These are phyloP conservation scores for Ceratocystis lukuohia DNA, from an alignment of 2,329 filamentous ascomycete species.

Conservation along the genomic window DNA sequence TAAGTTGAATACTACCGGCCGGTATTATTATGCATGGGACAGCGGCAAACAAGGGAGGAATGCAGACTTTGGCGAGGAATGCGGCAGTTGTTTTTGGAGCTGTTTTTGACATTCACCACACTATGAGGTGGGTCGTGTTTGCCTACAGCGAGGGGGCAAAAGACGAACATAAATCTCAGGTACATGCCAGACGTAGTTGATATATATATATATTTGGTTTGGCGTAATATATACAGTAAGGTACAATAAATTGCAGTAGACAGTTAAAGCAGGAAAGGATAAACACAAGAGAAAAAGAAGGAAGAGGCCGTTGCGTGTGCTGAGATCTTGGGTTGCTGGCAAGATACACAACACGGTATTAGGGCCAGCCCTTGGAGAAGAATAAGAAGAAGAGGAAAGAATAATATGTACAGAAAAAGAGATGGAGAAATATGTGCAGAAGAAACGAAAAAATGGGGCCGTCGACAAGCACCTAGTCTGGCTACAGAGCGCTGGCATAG, in stretches of 20 bases:
- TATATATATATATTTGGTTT: background rate
- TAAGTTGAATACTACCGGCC: background rate
- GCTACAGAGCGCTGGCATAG: slow-evolving; percentile 22
- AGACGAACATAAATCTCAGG: no score
- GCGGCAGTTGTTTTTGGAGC: background rate
- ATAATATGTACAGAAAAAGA: slow-evolving; percentile 4
- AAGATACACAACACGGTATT: background rate
- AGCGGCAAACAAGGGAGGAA: background rate
- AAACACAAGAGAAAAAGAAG: background rate
- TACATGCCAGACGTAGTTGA: background rate
- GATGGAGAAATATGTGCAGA: slow-evolving; percentile 1
- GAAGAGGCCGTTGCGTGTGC: background rate
- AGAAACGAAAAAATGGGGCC: background rate
- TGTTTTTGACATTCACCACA: background rate
- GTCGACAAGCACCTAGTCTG: background rate
- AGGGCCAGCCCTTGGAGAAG: background rate
- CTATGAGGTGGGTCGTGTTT: background rate
- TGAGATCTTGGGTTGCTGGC: background rate
- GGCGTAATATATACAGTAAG: background rate
- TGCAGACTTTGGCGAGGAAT: no score
- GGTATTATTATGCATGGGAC: background rate
- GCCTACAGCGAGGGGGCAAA: no score
- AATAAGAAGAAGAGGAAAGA: background rate
- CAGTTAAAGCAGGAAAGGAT: background rate
- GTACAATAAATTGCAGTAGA: background rate